Base-by-base conservation (phyloP, 768 basidiomycete species). In the Lentinula sp. region DNA sequence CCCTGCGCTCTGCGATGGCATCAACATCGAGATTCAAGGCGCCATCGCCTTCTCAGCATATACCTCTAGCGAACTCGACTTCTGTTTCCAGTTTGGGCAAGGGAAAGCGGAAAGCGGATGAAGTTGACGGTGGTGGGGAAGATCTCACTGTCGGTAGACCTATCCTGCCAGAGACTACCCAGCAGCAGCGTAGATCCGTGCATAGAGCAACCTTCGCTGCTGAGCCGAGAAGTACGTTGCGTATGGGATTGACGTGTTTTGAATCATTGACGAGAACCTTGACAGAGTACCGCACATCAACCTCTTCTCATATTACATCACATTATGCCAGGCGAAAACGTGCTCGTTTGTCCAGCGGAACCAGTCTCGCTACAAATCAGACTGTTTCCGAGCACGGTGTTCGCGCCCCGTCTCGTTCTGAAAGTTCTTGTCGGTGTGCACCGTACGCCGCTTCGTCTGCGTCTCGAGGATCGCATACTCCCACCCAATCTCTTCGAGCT, bases 271-370 rank as follows among this genome's bases (percentile, higher is more conserved):
- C 18, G 16, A 48, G 16, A 18, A 6, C 20, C 9, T 48, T 48
- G 3, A 36, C 48, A 59, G 57, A 6, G 16, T 45, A 59, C 37
- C 43, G 57, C 12, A 48, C 37, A 6, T 59, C 57, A 15, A 59
- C 57, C 18, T 36, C 57, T 33, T 59, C 57, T 46, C 33, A 57
- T 7, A 57, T 1, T 57, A 15, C 43, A 15, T 36, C 56, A n/a
- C 41, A 57, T 57, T 43, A 59, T 59, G 28, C 57, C 20, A 45
- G 46, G 8, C 55, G 55, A 23, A 59, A 59, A 37, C 57, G 57
- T 7, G 57, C 46, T 36, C 43, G 57, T 23, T 4, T 59, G 6
- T 59, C 57, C 45, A 59, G 57, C 20, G 43, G 33, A 6, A 43
- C 41, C 0, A 56, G 55, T 39, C 43, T 43, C 32, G 42, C 55